Evolutionary conservation across 805 yeast species (phyloP).

Genomic region (Naumovozyma dairenensis): DNA sequence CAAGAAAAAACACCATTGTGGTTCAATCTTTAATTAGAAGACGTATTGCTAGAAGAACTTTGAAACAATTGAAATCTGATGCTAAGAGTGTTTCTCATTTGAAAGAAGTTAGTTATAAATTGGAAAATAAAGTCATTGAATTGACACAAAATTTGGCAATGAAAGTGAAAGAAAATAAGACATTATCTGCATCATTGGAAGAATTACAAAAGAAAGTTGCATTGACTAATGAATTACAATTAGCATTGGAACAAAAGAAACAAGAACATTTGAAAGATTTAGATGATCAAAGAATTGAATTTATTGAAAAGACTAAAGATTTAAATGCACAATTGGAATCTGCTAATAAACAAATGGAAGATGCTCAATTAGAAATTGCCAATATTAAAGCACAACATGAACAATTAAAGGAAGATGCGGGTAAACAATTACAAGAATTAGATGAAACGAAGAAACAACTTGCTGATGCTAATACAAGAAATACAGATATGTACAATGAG

Average conservation of each 20-base stretch:
- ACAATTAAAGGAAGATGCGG: conserved; percentile 54
- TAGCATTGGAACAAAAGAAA: conserved; percentile 45
- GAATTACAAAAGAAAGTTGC: conserved; percentile 40
- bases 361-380: conserved; percentile 49
- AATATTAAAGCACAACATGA: conserved; percentile 52
- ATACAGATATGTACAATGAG: conserved; percentile 54
- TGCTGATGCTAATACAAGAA: conserved; percentile 50
- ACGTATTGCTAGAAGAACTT: conserved; percentile 57
- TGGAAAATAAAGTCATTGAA: conserved; percentile 96
- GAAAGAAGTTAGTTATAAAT: conserved; percentile 82
- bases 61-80: conserved; percentile 61
- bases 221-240: conserved; percentile 45
- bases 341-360: conserved; percentile 46
- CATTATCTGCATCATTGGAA: conserved; percentile 52
- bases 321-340: conserved; percentile 47
- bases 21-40: conserved; percentile 76
- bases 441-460: conserved; percentile 49
- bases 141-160: conserved; percentile 75
- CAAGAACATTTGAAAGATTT: conserved; percentile 40
- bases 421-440: conserved; percentile 50
- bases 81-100: conserved; percentile 86
- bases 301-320: conserved; percentile 37
- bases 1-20: conserved; percentile 48
- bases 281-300: conserved; percentile 37
- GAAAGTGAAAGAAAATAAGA: conserved; percentile 75